Conservation (phyloP, 345 rosid genomes). For the Fremontodendron californicum region DNA sequence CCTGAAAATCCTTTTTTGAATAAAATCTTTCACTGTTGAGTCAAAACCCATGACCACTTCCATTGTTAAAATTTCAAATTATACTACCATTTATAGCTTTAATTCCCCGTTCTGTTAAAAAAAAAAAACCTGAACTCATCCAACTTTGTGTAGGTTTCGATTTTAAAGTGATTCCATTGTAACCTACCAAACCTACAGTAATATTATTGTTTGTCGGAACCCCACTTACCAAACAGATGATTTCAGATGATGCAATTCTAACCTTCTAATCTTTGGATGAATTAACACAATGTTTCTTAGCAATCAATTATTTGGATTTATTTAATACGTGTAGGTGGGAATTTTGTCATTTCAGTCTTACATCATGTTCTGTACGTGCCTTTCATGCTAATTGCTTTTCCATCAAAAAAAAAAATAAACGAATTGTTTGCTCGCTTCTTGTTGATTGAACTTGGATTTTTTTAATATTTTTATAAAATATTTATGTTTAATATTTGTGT, state of each 20-base stretch:
- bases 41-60: not conserved
- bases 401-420: not conserved
- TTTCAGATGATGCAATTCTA: slow-evolving; percentile 14
- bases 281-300: not conserved
- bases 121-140: not conserved
- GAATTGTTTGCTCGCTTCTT: not conserved
- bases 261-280: not conserved
- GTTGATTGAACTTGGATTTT: not conserved
- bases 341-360: not conserved
- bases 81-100: not conserved
- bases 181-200: not conserved
- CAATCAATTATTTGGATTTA: slow-evolving; percentile 16
- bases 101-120: not conserved
- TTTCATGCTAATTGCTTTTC: not conserved
- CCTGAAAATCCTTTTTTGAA: no score
- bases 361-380: not conserved
- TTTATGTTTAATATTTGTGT: no score
- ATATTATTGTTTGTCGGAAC: slow-evolving; percentile 9
- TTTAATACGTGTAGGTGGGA: not conserved
- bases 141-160: not conserved
- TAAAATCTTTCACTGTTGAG: not conserved
- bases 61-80: not conserved
- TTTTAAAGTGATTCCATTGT: not conserved
- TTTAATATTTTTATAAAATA: no score
- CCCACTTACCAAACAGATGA: slow-evolving; percentile 16